Evolutionary conservation across 2,329 filamentous ascomycete species (phyloP), one percentile per base, ranked within the genome.

Genomic region (Penicillium palitans): DNA sequence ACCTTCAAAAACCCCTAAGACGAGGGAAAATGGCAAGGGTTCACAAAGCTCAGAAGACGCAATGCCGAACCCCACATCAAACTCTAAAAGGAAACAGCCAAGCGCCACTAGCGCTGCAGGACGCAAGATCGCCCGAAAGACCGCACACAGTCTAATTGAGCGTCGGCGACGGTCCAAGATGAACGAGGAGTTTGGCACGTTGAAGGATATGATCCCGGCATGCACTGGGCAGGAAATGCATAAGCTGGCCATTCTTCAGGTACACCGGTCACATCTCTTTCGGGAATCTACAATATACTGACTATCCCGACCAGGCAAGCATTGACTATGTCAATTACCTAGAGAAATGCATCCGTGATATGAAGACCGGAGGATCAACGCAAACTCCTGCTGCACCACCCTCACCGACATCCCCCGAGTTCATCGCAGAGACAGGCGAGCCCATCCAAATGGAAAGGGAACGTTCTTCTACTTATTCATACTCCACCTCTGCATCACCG

Each of bases 301-400:
- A 60, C 29, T 44, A 37, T 27, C 12, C 33, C 42, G 12, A 1
- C 63, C 96, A 96, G 92, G 93, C 93, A 6, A 95, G 92, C 47
- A 98, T 98, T 60, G 95, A 98, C 68, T 98, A 99, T 68, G 87
- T 98, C 63, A 89, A 90, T 60, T 99, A 99, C 72, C 84, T 99
- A 15, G 90, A 98, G 73, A 88, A 91, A 71, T 98, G 93, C 69
- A 86, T 97, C 39, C 76, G 83, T 33, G 90, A 93, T 69, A 81
- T 98, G 55, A 92, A 96, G 73, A 83, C 82, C 6, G 79, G 71
- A 39, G 76, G 68, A 21, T 57, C 63, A 57, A 55, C 49, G 49
- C 60, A 64, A 39, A 37, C 63, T 19, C 17, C 57, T 44, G 44
- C 66, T 52, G 44, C 62, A 37, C 74, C 72, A 5, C 72, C 72